Base-by-base conservation (phyloP, 768 basidiomycete species). In the Artomyces pyxidatus region DNA sequence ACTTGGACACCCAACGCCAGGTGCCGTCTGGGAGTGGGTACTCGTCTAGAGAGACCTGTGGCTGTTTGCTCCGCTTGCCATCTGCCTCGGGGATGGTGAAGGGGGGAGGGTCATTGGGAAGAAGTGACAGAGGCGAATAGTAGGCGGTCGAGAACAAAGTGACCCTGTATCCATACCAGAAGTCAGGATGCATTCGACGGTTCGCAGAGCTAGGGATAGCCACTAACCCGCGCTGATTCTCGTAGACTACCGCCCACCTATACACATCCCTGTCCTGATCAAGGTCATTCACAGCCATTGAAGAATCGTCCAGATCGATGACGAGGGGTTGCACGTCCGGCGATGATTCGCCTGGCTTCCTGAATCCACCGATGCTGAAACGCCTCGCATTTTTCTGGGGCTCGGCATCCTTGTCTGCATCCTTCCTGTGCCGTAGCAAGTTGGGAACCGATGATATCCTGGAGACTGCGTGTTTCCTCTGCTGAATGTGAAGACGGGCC, bases 21-120 rank as follows among this genome's bases (percentile, higher is more conserved):
- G 73, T 76, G 21, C 85, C 87, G 55, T 89, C 85, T 2, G 88
- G 88, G 22, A 90, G 73, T 8, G 84, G 83, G 58, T 83, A 91
- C 48, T 75, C 73, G 3, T 66, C 61, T 4, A 87, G 72, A 7
- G 80, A 71, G 42, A 85, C 69, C 3, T 75, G 74, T 0, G 80
- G 74, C 53, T 81, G 77, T 67, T 67, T 21, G 51, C 57, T 2
- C 68, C 58, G 37, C 66, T 62, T 9, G 56, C 52, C 40, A 50
- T 47, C 49, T 17, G 49, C 37, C n/a, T 62, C 54, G 0, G 84
- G 82, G 4, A 79, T 62, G 0, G 87, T 90, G 65, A 84, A 90
- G 3, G 88, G 75, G 3, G 76, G 73, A 7, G 88, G 88, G 59
- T 89, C 88, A 30, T 66, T 69, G 0, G 85, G 85, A 28, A 90